These are phyloP conservation scores for Elsinoe australis DNA, from an alignment of 2,329 filamentous ascomycete genomes.

Conservation along the genomic window DNA sequence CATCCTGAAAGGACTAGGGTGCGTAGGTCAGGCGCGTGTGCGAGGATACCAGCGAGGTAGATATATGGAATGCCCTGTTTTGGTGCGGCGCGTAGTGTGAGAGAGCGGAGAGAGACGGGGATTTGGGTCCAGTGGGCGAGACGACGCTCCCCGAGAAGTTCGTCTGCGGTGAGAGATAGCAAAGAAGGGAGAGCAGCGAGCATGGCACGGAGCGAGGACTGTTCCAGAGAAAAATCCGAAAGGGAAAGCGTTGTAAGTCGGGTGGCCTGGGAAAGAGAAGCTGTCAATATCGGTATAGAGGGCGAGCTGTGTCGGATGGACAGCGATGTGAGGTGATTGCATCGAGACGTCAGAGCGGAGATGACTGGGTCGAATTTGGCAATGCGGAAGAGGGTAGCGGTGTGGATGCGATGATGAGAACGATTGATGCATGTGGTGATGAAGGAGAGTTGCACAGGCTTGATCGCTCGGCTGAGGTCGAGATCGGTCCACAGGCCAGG, in stretches of 20 bases:
- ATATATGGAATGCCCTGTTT: slow-evolving; percentile 7
- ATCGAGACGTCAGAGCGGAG: slow-evolving; percentile 32
- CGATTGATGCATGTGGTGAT: slow-evolving; percentile 37
- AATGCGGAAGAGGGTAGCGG: slow-evolving; percentile 32
- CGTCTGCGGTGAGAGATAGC: neutral
- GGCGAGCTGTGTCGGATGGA: slow-evolving; percentile 25
- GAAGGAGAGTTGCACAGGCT: slow-evolving; percentile 36
- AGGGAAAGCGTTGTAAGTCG: slow-evolving; percentile 16
- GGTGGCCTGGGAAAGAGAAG: slow-evolving; percentile 16
- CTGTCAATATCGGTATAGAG: neutral
- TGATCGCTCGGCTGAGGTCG: slow-evolving; percentile 43
- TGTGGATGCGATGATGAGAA: slow-evolving; percentile 32
- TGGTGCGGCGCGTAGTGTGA: neutral
- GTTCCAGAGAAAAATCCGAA: slow-evolving; percentile 1
- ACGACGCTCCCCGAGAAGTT: neutral
- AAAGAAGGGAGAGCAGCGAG: neutral
- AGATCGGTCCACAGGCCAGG: slow-evolving; percentile 46
- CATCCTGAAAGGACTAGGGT: slow-evolving; percentile 3
- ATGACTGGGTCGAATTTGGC: slow-evolving; percentile 35
- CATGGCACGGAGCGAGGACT: neutral
- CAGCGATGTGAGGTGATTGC: slow-evolving; percentile 30
- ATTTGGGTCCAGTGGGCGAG: neutral
- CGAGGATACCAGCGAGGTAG: neutral
- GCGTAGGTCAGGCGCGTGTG: neutral
- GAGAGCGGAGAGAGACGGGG: neutral